Evolutionary conservation across 805 yeast genomes (phyloP).

Genomic region (Ogataea ramenticola): DNA sequence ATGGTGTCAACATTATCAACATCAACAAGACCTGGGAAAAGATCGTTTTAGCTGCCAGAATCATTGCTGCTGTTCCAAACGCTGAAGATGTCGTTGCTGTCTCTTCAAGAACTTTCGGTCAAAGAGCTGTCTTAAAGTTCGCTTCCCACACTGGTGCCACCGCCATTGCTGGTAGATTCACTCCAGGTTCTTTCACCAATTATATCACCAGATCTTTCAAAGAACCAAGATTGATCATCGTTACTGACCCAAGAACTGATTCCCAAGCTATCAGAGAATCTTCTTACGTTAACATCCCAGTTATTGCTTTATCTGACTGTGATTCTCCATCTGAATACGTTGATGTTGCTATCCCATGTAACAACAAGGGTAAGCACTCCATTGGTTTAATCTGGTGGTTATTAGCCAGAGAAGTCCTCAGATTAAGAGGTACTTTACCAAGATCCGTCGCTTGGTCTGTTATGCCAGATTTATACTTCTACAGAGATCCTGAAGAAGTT

Average conservation of each 20-base stretch:
- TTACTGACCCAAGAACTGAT: conserved; percentile 99
- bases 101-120: conserved; percentile 99
- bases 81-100: conserved; percentile 97
- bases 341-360: conserved; percentile 99
- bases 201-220: conserved; percentile 99
- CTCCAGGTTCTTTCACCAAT: conserved; percentile 99
- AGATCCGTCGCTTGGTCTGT: conserved; percentile 97
- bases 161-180: conserved; percentile 99
- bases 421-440: conserved; percentile 96
- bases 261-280: conserved; percentile 99
- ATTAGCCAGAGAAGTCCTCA: conserved; percentile 97
- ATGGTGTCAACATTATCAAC: conserved; percentile 98
- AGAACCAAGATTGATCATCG: conserved; percentile 99
- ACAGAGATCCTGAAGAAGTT: conserved; percentile 99
- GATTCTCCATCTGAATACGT: conserved; percentile 99
- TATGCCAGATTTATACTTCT: conserved; percentile 99
- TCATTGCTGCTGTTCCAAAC: conserved; percentile 99
- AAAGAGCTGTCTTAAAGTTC: conserved; percentile 99
- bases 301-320: conserved; percentile 96
- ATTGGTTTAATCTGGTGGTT: conserved; percentile 99
- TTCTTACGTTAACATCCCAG: conserved; percentile 99
- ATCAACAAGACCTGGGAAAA: conserved; percentile 99
- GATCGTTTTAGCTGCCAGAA: conserved; percentile 98
- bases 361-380: conserved; percentile 99
- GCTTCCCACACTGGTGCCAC: conserved; percentile 99